phyloP scores from a whole-genome alignment of 2,329 filamentous ascomycete species.

The Microdochium nivale region DNA sequence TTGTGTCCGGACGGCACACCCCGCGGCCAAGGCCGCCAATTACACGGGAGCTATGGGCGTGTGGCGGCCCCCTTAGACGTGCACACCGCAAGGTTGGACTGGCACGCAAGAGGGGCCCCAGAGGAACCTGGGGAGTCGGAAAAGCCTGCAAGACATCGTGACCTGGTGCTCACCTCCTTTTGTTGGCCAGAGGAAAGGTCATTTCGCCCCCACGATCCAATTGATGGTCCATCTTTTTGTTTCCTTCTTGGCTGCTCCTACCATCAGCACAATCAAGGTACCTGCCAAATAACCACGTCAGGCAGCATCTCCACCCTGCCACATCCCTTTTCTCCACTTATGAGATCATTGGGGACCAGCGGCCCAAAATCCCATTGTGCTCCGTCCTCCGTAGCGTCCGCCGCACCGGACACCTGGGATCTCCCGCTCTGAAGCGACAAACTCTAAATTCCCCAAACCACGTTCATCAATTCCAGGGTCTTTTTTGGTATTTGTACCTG shows the following conservation, averaged over 20 bases:
- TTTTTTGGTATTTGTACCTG: too few relatives aligned
- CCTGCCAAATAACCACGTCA: background rate
- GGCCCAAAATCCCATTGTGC: background rate
- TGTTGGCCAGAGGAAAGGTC: too few relatives aligned
- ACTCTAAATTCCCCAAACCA: background rate
- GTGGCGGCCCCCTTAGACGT: background rate
- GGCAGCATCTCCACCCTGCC: background rate
- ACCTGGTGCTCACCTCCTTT: background rate
- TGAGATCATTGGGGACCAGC: background rate
- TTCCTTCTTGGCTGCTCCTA: background rate
- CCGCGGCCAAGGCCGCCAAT: background rate
- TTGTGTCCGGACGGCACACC: background rate
- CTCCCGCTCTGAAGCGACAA: background rate
- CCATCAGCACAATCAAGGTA: background rate
- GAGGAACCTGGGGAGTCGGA: background rate
- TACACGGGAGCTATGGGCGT: background rate
- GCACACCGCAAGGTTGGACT: background rate
- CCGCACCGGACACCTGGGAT: background rate
- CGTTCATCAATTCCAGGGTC: too few relatives aligned
- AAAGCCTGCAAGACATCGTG: slow-evolving; percentile 1
- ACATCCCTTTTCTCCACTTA: background rate
- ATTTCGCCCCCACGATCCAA: too few relatives aligned
- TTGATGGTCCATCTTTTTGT: background rate
- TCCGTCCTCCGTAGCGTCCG: background rate
- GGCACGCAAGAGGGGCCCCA: background rate